These are phyloP conservation scores for Serendipita sp. DNA, from an alignment of 1,284 basidiomycete genomes.

Conservation along the genomic window DNA sequence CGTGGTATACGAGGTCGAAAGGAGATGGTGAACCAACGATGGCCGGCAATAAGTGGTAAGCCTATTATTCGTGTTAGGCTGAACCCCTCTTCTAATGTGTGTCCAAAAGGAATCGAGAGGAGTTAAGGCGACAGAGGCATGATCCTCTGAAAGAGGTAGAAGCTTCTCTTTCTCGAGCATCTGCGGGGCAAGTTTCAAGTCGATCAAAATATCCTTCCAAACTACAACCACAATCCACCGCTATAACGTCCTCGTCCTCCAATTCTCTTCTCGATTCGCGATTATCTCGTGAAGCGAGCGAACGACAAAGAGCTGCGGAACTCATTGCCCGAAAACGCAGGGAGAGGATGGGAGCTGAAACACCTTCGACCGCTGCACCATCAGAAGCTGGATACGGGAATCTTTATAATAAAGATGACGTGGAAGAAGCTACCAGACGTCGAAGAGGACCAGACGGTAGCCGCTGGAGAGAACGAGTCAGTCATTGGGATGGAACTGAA, in stretches of 20 bases:
- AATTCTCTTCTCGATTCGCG: slow-evolving; percentile 34
- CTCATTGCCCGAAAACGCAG: slow-evolving; percentile 49
- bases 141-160: slow-evolving; percentile 64
- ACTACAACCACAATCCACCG: slow-evolving; percentile 11
- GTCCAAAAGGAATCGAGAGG: slow-evolving; percentile 41
- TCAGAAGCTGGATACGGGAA: slow-evolving; percentile 42
- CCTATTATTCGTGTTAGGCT: neutral
- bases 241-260: slow-evolving; percentile 12
- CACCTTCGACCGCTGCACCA: slow-evolving; percentile 53
- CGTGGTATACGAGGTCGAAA: slow-evolving; percentile 52
- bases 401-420: slow-evolving; percentile 53
- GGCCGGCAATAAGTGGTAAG: slow-evolving; percentile 21
- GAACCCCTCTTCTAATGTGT: neutral
- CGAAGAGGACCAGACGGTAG: slow-evolving; percentile 7
- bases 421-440: slow-evolving; percentile 49
- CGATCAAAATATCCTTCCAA: slow-evolving; percentile 4
- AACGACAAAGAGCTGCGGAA: slow-evolving; percentile 54
- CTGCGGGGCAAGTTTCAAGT: slow-evolving; percentile 13
- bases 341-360: slow-evolving; percentile 39
- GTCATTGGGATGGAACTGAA: slow-evolving; percentile 1
- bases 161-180: slow-evolving; percentile 38
- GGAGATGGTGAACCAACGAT: slow-evolving; percentile 14
- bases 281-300: slow-evolving; percentile 52
- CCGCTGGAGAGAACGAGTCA: neutral
- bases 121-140: slow-evolving; percentile 42